Conservation (phyloP, 176 grass and related monocot species). For the Eremochloa ophiuroides region DNA sequence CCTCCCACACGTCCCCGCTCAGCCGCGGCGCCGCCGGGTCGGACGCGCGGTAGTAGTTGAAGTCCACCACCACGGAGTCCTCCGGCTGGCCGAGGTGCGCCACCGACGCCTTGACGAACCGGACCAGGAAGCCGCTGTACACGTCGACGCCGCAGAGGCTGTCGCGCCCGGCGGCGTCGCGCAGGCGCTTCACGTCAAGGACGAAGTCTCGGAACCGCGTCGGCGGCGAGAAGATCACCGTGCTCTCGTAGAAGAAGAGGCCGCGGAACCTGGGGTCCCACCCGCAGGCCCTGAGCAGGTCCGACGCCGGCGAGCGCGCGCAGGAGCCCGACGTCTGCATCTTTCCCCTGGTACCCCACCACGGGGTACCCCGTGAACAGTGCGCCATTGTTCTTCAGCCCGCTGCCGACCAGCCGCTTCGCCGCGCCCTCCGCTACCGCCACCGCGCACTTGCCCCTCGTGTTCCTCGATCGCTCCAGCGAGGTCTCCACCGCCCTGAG, state of each 20-base stretch:
- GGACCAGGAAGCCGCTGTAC: constrained; percentile 71
- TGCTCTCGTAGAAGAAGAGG: constrained; percentile 87
- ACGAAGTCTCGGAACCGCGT: constrained; percentile 58
- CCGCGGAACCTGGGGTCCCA: constrained; percentile 86
- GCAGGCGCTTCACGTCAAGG: constrained; percentile 63
- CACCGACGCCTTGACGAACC: constrained; percentile 53
- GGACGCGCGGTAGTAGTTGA: constrained; percentile 82
- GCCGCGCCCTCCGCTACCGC: constrained; percentile 41
- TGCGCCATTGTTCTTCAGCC: constrained; percentile 37
- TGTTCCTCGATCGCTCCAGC: constrained; percentile 45
- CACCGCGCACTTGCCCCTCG: constrained; percentile 43
- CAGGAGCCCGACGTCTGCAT: constrained; percentile 89
- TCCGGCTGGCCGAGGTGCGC: constrained; percentile 64
- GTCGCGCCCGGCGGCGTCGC: constrained; percentile 39
- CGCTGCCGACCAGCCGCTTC: constrained; percentile 55
- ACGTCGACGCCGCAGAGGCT: constrained; percentile 64
- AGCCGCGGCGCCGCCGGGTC: constrained; percentile 45
- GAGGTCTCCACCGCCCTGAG: constrained; percentile 44
- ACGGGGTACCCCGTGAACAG: constrained; percentile 74
- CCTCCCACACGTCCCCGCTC: constrained; percentile 76
- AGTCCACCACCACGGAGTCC: constrained; percentile 81
- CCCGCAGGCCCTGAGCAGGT: constrained; percentile 37
- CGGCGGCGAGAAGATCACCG: constrained; percentile 60
- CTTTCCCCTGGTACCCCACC: constrained; percentile 56
- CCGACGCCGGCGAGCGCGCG: constrained; percentile 18